Evolutionary conservation across 106 monocot genomes (phyloP).

Genomic region (Narthecium ossifragum): DNA sequence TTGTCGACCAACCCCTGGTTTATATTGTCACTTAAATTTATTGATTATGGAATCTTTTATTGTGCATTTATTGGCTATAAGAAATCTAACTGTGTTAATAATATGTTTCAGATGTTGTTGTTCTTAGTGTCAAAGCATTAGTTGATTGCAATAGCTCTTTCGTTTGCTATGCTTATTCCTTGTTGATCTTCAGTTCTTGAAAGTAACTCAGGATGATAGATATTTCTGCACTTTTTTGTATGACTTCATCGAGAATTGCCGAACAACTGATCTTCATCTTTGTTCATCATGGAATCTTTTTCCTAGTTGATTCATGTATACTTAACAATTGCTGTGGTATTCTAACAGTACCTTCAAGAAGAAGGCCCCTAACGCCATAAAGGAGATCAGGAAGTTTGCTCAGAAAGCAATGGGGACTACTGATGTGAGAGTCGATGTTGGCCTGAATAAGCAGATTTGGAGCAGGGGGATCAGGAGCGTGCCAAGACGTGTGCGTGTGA

Average conservation of each 20-base stretch:
- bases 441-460: constrained; percentile 29
- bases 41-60: no score
- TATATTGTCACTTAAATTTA: no score
- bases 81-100: no score
- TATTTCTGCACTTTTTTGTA: not conserved
- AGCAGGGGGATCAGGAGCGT: constrained; percentile 25
- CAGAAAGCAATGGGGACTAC: constrained; percentile 29
- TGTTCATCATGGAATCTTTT: not conserved
- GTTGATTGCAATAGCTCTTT: no score
- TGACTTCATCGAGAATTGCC: not conserved
- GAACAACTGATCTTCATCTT: not conserved
- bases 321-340: not conserved
- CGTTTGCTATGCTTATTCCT: no score
- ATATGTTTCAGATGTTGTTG: no score
- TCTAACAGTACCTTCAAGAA: constrained; percentile 39
- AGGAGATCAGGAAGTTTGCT: constrained; percentile 30
- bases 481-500: constrained; percentile 24
- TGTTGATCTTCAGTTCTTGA: no score
- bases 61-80: no score
- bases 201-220: not conserved
- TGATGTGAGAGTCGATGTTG: constrained; percentile 27
- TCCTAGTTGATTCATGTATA: not conserved
- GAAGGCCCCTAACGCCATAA: constrained; percentile 32
- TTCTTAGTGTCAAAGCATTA: no score
- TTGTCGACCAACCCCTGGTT: no score